These are phyloP conservation scores for Chaetomiaceae sp. DNA, from an alignment of 2,329 filamentous ascomycete species.

Conservation along the genomic window DNA sequence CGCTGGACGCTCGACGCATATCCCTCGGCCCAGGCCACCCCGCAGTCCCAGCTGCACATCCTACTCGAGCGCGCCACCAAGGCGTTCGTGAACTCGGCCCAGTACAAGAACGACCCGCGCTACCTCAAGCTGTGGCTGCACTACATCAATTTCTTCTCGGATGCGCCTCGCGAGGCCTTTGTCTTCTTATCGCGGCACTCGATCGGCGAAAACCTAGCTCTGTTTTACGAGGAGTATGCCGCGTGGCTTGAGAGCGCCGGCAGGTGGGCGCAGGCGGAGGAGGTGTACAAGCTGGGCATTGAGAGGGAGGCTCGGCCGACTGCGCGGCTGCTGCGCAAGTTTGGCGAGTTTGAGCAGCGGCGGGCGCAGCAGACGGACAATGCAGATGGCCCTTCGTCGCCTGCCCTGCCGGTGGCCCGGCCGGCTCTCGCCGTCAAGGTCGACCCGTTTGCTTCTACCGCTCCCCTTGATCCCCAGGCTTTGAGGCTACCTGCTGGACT, in stretches of 20 bases:
- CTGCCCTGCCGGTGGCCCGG: constrained; percentile 77
- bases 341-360: constrained; percentile 82
- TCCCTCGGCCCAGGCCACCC: constrained; percentile 85
- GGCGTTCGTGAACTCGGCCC: constrained; percentile 73
- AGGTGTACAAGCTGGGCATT: constrained; percentile 87
- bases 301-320: constrained; percentile 81
- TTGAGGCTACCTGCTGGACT: constrained; percentile 47
- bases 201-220: constrained; percentile 79
- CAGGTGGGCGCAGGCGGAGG: constrained; percentile 85
- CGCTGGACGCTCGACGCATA: constrained; percentile 96
- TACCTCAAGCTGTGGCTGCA: constrained; percentile 92
- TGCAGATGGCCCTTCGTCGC: constrained; percentile 72
- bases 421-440: constrained; percentile 80
- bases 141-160: constrained; percentile 89
- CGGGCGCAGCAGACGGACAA: constrained; percentile 46
- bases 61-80: constrained; percentile 92
- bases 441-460: constrained; percentile 69
- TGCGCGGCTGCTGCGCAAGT: constrained; percentile 80
- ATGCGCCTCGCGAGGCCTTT: constrained; percentile 88
- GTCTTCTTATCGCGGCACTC: constrained; percentile 84
- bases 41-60: constrained; percentile 82
- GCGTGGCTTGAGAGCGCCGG: constrained; percentile 82
- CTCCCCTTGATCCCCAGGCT: constrained; percentile 61
- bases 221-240: constrained; percentile 97
- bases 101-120: constrained; percentile 92